Evolutionary conservation across 192 early-diverging fungal genomes (phyloP).

Genomic region (Podila horticola): DNA sequence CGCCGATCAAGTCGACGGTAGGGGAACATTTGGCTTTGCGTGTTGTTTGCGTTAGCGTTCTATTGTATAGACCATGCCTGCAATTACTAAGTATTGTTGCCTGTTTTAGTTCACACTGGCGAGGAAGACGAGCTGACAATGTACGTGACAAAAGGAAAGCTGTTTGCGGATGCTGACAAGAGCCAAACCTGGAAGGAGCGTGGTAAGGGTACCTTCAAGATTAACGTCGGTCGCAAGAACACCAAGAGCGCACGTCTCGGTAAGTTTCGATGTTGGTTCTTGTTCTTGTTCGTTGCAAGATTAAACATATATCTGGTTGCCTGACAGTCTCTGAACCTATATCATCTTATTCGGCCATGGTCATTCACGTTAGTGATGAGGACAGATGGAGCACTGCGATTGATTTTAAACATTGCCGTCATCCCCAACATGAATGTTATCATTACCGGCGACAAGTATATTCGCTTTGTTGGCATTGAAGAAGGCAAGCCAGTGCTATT

Average conservation of each 20-base stretch:
- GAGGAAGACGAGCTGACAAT: slow-evolving; percentile 43
- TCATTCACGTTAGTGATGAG: slow-evolving; percentile 29
- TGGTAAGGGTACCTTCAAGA: slow-evolving; percentile 46
- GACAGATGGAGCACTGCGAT: slow-evolving; percentile 36
- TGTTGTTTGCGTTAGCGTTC: too few relatives aligned
- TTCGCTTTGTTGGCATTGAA: slow-evolving; percentile 43
- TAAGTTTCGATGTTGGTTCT: slow-evolving; percentile 3
- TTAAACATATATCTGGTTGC: neutral
- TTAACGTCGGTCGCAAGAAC: slow-evolving; percentile 31
- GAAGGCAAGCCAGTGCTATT: slow-evolving; percentile 28
- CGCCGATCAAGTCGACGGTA: slow-evolving; percentile 49
- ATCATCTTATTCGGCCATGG: neutral
- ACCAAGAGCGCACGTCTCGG: slow-evolving; percentile 37
- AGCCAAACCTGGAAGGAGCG: slow-evolving; percentile 39
- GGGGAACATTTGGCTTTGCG: too few relatives aligned
- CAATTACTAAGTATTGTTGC: too few relatives aligned
- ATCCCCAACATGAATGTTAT: slow-evolving; percentile 35
- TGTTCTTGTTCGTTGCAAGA: neutral
- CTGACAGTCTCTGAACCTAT: too few relatives aligned
- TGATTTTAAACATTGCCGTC: slow-evolving; percentile 40
- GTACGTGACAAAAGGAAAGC: slow-evolving; percentile 44
- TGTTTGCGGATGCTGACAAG: slow-evolving; percentile 37
- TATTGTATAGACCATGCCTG: too few relatives aligned
- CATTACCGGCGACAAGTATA: slow-evolving; percentile 44
- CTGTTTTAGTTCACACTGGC: slow-evolving; percentile 29